phyloP scores from a whole-genome alignment of 2,329 filamentous ascomycete species.

The Phialocephala sp. region DNA sequence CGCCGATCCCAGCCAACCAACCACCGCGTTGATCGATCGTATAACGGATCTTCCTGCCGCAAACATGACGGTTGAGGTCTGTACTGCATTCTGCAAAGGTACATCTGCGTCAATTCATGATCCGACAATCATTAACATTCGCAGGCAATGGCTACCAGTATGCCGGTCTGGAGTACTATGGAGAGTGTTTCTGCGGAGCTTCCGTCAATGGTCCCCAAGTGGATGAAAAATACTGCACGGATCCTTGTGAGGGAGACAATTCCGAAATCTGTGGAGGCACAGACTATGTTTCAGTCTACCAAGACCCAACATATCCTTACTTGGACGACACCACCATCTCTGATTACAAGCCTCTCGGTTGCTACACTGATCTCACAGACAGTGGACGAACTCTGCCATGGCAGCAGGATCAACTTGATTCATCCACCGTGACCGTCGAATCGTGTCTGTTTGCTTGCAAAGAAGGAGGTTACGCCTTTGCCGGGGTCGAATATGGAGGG shows the following conservation, averaged over 20 bases:
- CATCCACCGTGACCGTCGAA: slow-evolving; percentile 41
- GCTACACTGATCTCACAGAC: slow-evolving; percentile 46
- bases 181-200: slow-evolving; percentile 41
- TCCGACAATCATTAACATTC: slow-evolving; percentile 6
- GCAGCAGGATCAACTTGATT: slow-evolving; percentile 42
- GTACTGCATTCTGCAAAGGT: slow-evolving; percentile 45
- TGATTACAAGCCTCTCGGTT: slow-evolving; percentile 44
- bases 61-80: slow-evolving; percentile 44
- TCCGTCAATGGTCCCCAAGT: slow-evolving; percentile 39
- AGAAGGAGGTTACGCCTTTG: slow-evolving; percentile 44
- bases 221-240: slow-evolving; percentile 33
- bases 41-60: slow-evolving; percentile 28
- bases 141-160: slow-evolving; percentile 44
- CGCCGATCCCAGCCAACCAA: slow-evolving; percentile 32
- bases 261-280: slow-evolving; percentile 36
- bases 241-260: slow-evolving; percentile 33
- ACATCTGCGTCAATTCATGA: neutral
- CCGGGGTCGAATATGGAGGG: slow-evolving; percentile 46
- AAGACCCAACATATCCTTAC: slow-evolving; percentile 43
- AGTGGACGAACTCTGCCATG: slow-evolving; percentile 35
- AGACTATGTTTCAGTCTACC: slow-evolving; percentile 40
- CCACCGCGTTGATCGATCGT: slow-evolving; percentile 38
- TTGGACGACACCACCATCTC: slow-evolving; percentile 37
- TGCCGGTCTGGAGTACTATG: slow-evolving; percentile 40
- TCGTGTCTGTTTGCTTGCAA: slow-evolving; percentile 47